Evolutionary conservation across 257 asterid genomes (phyloP).

Genomic region (Solanum bulbocastanum): DNA sequence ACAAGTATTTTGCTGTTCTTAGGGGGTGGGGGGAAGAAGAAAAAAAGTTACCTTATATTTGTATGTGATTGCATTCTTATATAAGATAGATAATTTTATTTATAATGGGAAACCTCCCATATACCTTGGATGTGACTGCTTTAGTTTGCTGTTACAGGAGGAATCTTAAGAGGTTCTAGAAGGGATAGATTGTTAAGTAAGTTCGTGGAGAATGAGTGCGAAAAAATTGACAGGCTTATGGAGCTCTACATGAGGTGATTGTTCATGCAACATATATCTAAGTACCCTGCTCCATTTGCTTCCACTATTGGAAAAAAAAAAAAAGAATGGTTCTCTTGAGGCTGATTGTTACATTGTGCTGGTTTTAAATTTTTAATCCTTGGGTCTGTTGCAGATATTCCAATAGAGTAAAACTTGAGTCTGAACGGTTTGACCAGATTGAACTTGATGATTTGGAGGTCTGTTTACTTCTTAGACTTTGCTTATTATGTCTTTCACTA

Average conservation of each 20-base stretch:
- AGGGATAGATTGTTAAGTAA: slow-evolving; percentile 86
- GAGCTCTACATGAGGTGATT: slow-evolving; percentile 86
- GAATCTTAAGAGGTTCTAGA: slow-evolving; percentile 92
- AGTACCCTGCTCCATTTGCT: neutral
- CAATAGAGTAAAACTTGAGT: slow-evolving; percentile 71
- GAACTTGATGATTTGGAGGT: slow-evolving; percentile 92
- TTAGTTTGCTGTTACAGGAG: slow-evolving; percentile 36
- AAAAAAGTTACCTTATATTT: neutral
- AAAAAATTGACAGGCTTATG: slow-evolving; percentile 95
- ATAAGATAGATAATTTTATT: neutral
- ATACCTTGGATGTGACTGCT: neutral
- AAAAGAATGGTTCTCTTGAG: neutral
- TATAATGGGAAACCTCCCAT: neutral
- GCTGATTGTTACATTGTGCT: neutral
- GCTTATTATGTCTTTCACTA: neutral
- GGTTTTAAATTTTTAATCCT: neutral
- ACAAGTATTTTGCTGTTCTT: neutral
- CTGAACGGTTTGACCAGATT: slow-evolving; percentile 47
- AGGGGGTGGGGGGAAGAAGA: neutral
- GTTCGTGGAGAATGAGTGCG: slow-evolving; percentile 94
- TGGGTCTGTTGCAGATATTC: slow-evolving; percentile 48
- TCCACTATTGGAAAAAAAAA: neutral
- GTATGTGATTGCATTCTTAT: neutral
- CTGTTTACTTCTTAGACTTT: neutral
- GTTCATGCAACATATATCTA: neutral